These are phyloP conservation scores for Jatropha podagrica DNA, from an alignment of 441 rosid species.

Conservation along the genomic window DNA sequence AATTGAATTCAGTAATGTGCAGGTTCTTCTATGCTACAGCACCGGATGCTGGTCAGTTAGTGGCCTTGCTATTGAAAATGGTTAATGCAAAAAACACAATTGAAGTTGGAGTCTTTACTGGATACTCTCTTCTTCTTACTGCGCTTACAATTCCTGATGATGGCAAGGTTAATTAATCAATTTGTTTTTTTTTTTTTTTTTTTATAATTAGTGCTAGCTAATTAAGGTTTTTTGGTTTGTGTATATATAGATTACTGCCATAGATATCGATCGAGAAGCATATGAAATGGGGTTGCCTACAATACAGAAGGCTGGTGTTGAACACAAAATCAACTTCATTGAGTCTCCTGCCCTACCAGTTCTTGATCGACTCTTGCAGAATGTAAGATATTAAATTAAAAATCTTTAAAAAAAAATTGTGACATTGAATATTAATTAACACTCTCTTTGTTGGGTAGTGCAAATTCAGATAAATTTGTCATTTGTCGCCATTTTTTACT, in stretches of 20 bases:
- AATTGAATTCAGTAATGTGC: background rate
- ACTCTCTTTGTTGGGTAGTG: too few relatives aligned
- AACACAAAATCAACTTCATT: conserved; percentile 78
- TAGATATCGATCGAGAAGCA: conserved; percentile 69
- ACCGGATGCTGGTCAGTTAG: conserved; percentile 87
- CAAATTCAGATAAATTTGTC: too few relatives aligned
- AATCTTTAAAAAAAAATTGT: too few relatives aligned
- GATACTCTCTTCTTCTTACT: conserved; percentile 86
- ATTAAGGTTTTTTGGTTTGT: too few relatives aligned
- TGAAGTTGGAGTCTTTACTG: conserved; percentile 94
- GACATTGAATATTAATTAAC: too few relatives aligned
- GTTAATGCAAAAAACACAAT: conserved; percentile 84
- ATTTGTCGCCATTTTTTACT: background rate
- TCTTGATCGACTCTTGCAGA: conserved; percentile 65
- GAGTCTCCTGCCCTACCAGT: conserved; percentile 86
- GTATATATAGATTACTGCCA: conserved; percentile 46
- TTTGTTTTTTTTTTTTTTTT: too few relatives aligned
- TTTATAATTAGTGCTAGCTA: too few relatives aligned
- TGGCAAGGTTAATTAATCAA: conserved; percentile 53
- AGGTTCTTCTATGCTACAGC: conserved; percentile 42
- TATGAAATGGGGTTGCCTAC: conserved; percentile 79
- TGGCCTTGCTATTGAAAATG: conserved; percentile 70
- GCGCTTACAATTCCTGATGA: conserved; percentile 91
- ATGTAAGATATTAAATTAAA: conserved; percentile 42
- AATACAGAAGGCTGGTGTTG: conserved; percentile 78